Evolutionary conservation across 192 early-diverging fungal species (phyloP).

Genomic region (Chytriomyces sp.): DNA sequence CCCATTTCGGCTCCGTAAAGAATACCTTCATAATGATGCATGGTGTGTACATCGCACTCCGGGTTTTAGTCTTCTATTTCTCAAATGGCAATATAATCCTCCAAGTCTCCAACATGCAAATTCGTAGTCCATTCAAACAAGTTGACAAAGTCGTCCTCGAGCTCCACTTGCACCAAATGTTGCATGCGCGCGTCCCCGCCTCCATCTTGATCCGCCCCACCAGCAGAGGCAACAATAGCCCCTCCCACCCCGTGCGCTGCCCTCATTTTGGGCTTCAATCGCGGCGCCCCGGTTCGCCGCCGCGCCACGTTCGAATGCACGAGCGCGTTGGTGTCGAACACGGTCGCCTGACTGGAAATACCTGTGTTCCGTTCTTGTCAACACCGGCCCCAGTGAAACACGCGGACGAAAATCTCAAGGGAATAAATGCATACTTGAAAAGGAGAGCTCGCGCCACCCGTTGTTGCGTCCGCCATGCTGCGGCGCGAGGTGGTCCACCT

Average conservation of each 20-base stretch:
- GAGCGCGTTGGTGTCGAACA: constrained; percentile 12
- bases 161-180: not conserved
- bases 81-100: constrained; percentile 42
- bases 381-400: not conserved
- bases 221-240: not conserved
- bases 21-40: too few relatives aligned
- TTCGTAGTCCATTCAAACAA: constrained; percentile 52
- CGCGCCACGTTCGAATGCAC: not conserved
- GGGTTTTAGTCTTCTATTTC: not conserved
- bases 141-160: constrained; percentile 50
- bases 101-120: constrained; percentile 35
- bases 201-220: not conserved
- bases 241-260: not conserved
- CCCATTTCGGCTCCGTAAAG: too few relatives aligned
- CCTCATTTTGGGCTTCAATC: not conserved
- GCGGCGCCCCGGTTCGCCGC: not conserved
- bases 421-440: constrained; percentile 40
- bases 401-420: not conserved
- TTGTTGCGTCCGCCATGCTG: constrained; percentile 55
- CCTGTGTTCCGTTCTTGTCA: not conserved
- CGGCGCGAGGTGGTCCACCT: constrained; percentile 46
- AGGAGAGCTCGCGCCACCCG: constrained; percentile 49
- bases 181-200: not conserved
- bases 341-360: constrained; percentile 6
- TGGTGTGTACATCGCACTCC: too few relatives aligned